A percentile compares a stretch with the other conserved stretches of the same genome.
phyloP scores from a whole-genome alignment of 2,329 filamentous ascomycete species.

The Triangularia setosa region DNA sequence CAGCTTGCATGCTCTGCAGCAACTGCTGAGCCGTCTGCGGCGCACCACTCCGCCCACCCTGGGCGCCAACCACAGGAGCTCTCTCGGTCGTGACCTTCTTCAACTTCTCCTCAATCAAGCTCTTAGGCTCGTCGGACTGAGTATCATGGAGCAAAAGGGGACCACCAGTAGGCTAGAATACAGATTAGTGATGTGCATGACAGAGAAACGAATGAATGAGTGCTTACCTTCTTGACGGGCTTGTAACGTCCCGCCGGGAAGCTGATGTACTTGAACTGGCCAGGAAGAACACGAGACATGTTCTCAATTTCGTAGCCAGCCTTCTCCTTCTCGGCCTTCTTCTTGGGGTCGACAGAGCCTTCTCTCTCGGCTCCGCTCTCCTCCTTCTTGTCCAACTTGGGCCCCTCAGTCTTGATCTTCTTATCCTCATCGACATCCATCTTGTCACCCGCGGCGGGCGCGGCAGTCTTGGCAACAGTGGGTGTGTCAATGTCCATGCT shows the following conservation, averaged over 20 bases:
- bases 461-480: slow-evolving; percentile 59
- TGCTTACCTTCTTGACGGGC: slow-evolving; percentile 78
- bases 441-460: slow-evolving; percentile 62
- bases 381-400: slow-evolving; percentile 52
- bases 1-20: slow-evolving; percentile 22
- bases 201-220: slow-evolving; percentile 18
- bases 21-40: slow-evolving; percentile 28
- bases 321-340: slow-evolving; percentile 94
- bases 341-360: slow-evolving; percentile 61
- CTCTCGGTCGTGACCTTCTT: slow-evolving; percentile 70
- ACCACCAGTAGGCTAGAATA: slow-evolving; percentile 76
- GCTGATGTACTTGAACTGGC: slow-evolving; percentile 91
- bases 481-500: slow-evolving; percentile 94
- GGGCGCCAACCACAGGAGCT: slow-evolving; percentile 47
- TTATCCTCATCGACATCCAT: slow-evolving; percentile 80
- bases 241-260: slow-evolving; percentile 88
- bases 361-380: slow-evolving; percentile 56
- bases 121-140: slow-evolving; percentile 71
- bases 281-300: slow-evolving; percentile 90
- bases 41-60: slow-evolving; percentile 18
- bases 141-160: slow-evolving; percentile 88
- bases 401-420: slow-evolving; percentile 36
- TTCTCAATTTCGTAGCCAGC: slow-evolving; percentile 94
- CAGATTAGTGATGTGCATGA: slow-evolving; percentile 36
- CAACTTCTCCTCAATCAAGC: slow-evolving; percentile 84